Evolutionary conservation across 2,329 filamentous ascomycete genomes (phyloP).

Genomic region (Apiospora pterosperma): DNA sequence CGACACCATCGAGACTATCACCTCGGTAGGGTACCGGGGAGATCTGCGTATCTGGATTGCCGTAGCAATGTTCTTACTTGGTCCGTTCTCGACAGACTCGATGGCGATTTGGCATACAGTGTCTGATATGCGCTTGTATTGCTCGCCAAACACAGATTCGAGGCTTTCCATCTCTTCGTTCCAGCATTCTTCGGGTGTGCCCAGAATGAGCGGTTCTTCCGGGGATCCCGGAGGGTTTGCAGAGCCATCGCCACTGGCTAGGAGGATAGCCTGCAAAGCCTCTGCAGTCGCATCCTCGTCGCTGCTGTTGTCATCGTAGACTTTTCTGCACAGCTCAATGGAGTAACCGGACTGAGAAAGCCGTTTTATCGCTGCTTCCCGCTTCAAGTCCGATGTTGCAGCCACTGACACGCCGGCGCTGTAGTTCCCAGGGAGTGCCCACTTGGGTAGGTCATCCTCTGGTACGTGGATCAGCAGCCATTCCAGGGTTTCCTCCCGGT

Average conservation of each 20-base stretch:
- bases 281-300: conserved; percentile 78
- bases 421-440: conserved; percentile 90
- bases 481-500: conserved; percentile 87
- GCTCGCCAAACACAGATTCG: conserved; percentile 80
- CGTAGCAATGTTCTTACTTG: conserved; percentile 48
- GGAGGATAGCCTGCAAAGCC: conserved; percentile 68
- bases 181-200: conserved; percentile 66
- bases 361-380: conserved; percentile 78
- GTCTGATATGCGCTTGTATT: conserved; percentile 58
- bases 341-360: conserved; percentile 83
- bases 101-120: conserved; percentile 70
- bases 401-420: conserved; percentile 85
- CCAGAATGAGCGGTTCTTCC: conserved; percentile 43
- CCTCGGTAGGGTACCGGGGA: conserved; percentile 67
- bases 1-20: conserved; percentile 66
- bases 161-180: conserved; percentile 80
- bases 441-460: conserved; percentile 90
- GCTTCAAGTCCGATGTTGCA: conserved; percentile 68
- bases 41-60: conserved; percentile 67
- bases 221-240: conserved; percentile 27
- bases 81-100: conserved; percentile 49
- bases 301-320: conserved; percentile 65
- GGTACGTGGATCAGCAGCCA: conserved; percentile 97
- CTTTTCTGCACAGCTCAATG: conserved; percentile 74
- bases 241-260: conserved; percentile 41